phyloP scores from a whole-genome alignment of 225 moss, liverwort and hornwort species.

The Straminergon stramineum region DNA sequence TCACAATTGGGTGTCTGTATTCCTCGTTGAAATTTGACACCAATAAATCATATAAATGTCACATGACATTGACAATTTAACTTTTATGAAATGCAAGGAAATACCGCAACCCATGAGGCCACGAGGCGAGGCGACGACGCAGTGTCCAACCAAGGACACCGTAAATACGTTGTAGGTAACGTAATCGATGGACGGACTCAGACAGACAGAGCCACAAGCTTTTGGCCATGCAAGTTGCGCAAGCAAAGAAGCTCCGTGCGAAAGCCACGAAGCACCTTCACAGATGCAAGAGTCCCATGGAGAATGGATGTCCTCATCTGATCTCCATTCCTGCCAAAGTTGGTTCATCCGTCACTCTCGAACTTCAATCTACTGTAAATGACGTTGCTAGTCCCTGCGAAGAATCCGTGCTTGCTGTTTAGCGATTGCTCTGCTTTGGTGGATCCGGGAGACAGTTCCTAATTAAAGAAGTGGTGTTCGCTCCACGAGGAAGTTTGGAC shows the following conservation, averaged over 20 bases:
- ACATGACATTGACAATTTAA: not conserved
- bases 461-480: not conserved
- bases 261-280: not conserved
- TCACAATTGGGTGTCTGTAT: fast-evolving
- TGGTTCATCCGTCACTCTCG: too few species aligned
- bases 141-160: too few species aligned
- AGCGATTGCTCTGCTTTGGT: not conserved
- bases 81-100: not conserved
- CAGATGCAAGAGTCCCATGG: not conserved
- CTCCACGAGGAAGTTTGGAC: not conserved
- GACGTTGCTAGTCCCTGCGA: not conserved
- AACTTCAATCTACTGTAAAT: not conserved
- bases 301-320: not conserved
- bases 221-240: too few species aligned
- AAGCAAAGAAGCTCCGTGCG: not conserved
- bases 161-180: too few species aligned
- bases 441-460: not conserved
- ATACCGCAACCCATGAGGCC: not conserved
- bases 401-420: not conserved
- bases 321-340: not conserved
- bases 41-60: not conserved
- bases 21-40: not conserved
- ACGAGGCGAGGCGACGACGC: too few species aligned
- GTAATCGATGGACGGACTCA: too few species aligned
- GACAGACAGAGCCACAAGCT: not conserved